Base-by-base conservation (phyloP, 1,139 yeast species). In the Torulaspora globosa region DNA sequence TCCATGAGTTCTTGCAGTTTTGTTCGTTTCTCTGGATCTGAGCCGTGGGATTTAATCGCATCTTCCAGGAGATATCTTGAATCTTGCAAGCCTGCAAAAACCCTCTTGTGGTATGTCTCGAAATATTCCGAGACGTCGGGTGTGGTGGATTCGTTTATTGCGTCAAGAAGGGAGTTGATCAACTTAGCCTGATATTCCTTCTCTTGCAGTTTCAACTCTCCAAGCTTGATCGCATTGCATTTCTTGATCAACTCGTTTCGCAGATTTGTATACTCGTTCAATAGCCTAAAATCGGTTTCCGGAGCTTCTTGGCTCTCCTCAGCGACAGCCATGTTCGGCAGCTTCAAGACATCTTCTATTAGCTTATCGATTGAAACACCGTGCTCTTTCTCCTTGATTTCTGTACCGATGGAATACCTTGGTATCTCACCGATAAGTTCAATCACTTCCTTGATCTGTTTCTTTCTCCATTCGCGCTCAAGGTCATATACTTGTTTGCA, bases 401-500 rank as follows among this genome's bases (percentile, higher is more conserved):
- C 57, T 9, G 50, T 49, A 12, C 59, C 47, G 9, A 44, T 39
- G 18, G 47, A 31, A 36, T 44, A 33, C 51, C 16, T 55, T 36
- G 18, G 52, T 32, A 60, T 47, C 37, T 59, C 63, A 18, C 62
- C 59, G 9, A 59, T 49, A 6, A 50, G 28, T 21, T 56, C 55
- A 36, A 47, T 48, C 2, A 59, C 49, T 7, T 49, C 46, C 14
- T 49, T 38, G 12, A 56, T 33, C 38, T 55, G 54, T 5, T 46
- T 37, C 15, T 48, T 26, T 27, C 49, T 54, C 44, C 49, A 42
- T 16, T 52, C 49, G 5, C 47, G 28, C 41, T 59, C 59, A 14
- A 49, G 14, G 26, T 58, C 54, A 18, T 50, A 49, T 1, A 59
- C 44, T 34, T 44, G 47, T 15, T 45, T 45, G 11, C 43, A 40